Conservation (phyloP, 1,139 yeast genomes). For the Suhomyces bokatorum region DNA sequence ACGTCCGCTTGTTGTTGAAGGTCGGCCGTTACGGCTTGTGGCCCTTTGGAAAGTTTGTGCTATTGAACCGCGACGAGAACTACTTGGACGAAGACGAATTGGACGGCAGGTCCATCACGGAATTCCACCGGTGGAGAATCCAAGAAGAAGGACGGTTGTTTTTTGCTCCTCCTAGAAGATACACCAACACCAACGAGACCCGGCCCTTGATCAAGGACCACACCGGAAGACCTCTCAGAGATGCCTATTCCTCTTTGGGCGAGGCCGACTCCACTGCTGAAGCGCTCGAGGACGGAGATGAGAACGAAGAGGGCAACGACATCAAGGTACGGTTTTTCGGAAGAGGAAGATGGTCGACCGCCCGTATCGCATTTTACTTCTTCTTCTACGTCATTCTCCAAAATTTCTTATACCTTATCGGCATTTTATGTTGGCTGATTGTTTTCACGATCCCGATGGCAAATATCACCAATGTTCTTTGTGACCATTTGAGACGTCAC, state of each 20-base stretch:
- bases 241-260: conserved; percentile 38
- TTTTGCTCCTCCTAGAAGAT: conserved; percentile 63
- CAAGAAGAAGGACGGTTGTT: conserved; percentile 72
- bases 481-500: conserved; percentile 82
- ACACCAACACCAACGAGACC: conserved; percentile 37
- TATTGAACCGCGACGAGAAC: conserved; percentile 73
- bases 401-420: conserved; percentile 61
- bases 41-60: conserved; percentile 91
- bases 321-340: conserved; percentile 74
- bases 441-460: conserved; percentile 96
- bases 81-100: conserved; percentile 85
- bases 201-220: conserved; percentile 47
- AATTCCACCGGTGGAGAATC: conserved; percentile 86
- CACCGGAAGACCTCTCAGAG: conserved; percentile 44
- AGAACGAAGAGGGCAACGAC: conserved; percentile 26
- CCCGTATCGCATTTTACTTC: conserved; percentile 76
- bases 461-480: conserved; percentile 57
- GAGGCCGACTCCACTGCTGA: conserved; percentile 11
- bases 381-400: conserved; percentile 69
- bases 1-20: conserved; percentile 60
- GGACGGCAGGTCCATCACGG: conserved; percentile 82
- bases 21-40: conserved; percentile 70
- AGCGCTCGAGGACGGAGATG: conserved; percentile 29
- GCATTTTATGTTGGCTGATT: conserved; percentile 71
- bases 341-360: conserved; percentile 88